Evolutionary conservation across 768 basidiomycete genomes (phyloP).

Genomic region (Boletus coccyginus): DNA sequence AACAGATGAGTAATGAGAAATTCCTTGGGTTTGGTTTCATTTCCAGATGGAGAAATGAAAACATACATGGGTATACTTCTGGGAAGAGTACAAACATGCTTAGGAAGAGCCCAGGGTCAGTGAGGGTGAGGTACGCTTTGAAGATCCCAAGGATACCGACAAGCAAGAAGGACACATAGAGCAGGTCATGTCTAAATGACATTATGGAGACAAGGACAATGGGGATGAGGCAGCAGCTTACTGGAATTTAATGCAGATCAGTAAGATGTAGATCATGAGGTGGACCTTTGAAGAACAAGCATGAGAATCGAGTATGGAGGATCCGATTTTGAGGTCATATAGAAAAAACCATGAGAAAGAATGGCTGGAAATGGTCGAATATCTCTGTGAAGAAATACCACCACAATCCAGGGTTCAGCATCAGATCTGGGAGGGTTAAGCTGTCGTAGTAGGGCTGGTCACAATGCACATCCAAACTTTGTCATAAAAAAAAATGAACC

Average conservation of each 20-base stretch:
- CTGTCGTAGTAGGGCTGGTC: conserved; percentile 37
- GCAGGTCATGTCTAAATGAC: conserved; percentile 66
- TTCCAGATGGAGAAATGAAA: too few relatives aligned
- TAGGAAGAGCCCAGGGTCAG: conserved; percentile 85
- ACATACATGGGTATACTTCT: too few relatives aligned
- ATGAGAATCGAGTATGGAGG: neutral
- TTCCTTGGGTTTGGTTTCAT: too few relatives aligned
- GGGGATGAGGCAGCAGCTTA: conserved; percentile 33
- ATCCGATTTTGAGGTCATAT: conserved; percentile 42
- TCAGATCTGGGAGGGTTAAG: conserved; percentile 80
- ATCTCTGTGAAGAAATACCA: conserved; percentile 99
- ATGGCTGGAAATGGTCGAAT: conserved; percentile 96
- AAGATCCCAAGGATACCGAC: too few relatives aligned
- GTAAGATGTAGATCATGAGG: conserved; percentile 75
- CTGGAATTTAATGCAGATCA: conserved; percentile 88
- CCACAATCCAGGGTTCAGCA: conserved; percentile 92
- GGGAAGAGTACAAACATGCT: conserved; percentile 81
- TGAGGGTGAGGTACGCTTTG: conserved; percentile 89
- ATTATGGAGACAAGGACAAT: neutral
- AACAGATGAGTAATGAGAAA: too few relatives aligned
- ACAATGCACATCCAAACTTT: neutral
- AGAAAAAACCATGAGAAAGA: conserved; percentile 95
- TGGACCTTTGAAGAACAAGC: conserved; percentile 57
- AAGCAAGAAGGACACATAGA: conserved; percentile 76
- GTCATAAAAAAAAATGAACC: conserved; percentile 40